Percentiles rank a stretch among this genome's conserved stretches.
phyloP scores from a whole-genome alignment of 495 filamentous ascomycete genomes.

The Poronia punctata region DNA sequence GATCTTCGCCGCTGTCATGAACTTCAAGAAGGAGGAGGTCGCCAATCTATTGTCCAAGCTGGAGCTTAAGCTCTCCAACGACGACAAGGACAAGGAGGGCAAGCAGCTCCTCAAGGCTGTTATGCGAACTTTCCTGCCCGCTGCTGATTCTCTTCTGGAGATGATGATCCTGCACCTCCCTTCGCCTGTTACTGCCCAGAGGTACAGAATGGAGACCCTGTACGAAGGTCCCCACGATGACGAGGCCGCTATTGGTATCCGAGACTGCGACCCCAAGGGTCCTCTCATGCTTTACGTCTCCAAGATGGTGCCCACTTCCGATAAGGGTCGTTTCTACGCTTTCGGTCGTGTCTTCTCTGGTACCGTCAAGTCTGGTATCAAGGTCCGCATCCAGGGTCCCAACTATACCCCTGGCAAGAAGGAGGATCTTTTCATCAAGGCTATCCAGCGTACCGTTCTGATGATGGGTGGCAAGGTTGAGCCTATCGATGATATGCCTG shows the following conservation, averaged over 20 bases:
- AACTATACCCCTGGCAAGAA: constrained; percentile 98
- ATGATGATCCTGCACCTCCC: constrained; percentile 99
- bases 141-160: constrained; percentile 95
- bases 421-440: constrained; percentile 99
- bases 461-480: constrained; percentile 99
- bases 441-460: constrained; percentile 98
- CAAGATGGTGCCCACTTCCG: constrained; percentile 99
- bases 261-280: constrained; percentile 94
- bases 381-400: constrained; percentile 99
- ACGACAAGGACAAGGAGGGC: constrained; percentile 92
- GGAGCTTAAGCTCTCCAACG: constrained; percentile 73
- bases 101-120: constrained; percentile 94
- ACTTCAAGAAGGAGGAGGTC: constrained; percentile 97
- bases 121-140: constrained; percentile 97
- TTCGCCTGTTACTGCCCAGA: constrained; percentile 92
- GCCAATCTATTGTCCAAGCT: constrained; percentile 79
- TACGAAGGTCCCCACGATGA: constrained; percentile 97
- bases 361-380: constrained; percentile 93
- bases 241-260: constrained; percentile 86
- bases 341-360: constrained; percentile 99
- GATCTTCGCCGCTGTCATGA: constrained; percentile 92
- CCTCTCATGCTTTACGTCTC: constrained; percentile 99
- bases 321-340: constrained; percentile 99
- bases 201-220: constrained; percentile 95
- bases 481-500: constrained; percentile 97